Base-by-base conservation (phyloP, 148 eudicot species). In the Drosera capensis region DNA sequence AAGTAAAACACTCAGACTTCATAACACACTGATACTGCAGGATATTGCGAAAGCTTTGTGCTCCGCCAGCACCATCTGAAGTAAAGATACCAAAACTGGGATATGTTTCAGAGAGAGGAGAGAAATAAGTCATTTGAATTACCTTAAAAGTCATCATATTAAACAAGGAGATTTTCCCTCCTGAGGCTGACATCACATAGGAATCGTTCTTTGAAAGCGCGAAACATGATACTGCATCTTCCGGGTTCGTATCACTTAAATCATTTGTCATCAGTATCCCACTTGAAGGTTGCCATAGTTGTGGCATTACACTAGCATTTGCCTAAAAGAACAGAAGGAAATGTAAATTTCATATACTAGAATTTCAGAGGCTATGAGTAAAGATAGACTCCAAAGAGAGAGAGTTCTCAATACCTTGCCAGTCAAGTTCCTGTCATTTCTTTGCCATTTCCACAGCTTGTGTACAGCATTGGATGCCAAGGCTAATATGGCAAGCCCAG, bases 91-190 rank as follows among this genome's bases (percentile, higher is more conserved):
- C 5, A 28, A 5, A 5, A 11, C 11, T 28, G 31, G 11, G 11
- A 5, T 31, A 55, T 5, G 11, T n/a, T 29, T 15, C 20, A 45
- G 20, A 41, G 1, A 3, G 4, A 7, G 34, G 37, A 20, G 1
- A 7, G 42, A 11, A 15, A 23, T 14, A 55, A 3, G 25, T 14
- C 25, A 16, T 49, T n/a, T n/a, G n/a, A n/a, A 38, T 36, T 63
- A 74, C 95, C 82, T 85, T 85, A 38, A 80, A 85, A 2, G 78
- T 80, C 90, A 74, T 74, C 95, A 80, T 80, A 61, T 85, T 85
- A 41, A 85, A 85, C 38, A 85, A 62, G 6, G 95, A 77, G 45
- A 85, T 77, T 64, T 80, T 80, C 52, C 95, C 95, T 18, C 95
- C 95, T 1, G 95, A 80, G 40, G 86, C 90, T 48, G 95, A 85